Conservation (phyloP, 257 asterid genomes). For the Ilex aquifolium region DNA sequence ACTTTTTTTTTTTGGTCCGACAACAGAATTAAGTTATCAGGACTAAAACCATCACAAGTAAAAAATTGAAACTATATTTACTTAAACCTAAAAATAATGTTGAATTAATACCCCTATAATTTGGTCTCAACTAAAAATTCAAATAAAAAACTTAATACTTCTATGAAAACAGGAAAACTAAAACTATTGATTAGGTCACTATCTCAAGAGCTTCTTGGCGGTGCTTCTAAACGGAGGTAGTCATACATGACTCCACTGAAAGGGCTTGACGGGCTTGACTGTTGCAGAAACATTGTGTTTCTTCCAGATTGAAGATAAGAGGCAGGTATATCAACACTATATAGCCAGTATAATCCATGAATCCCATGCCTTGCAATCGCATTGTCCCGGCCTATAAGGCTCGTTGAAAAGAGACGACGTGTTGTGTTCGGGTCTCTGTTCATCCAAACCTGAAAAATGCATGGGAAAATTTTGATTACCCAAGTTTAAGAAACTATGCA, state of each 20-base stretch:
- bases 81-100: too few species aligned
- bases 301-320: slow-evolving; percentile 24
- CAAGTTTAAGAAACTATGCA: background rate
- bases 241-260: slow-evolving; percentile 77
- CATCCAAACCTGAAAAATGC: slow-evolving; percentile 34
- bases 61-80: too few species aligned
- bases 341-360: slow-evolving; percentile 65
- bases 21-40: too few species aligned
- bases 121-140: too few species aligned
- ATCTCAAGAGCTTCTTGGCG: slow-evolving; percentile 9
- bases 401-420: slow-evolving; percentile 42
- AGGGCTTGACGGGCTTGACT: slow-evolving; percentile 38
- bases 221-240: slow-evolving; percentile 71
- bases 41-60: too few species aligned
- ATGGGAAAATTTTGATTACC: too few species aligned
- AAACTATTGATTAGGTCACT: too few species aligned
- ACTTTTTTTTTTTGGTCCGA: too few species aligned
- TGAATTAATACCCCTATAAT: too few species aligned
- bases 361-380: slow-evolving; percentile 87
- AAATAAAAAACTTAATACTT: too few species aligned
- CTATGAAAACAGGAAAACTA: too few species aligned
- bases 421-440: slow-evolving; percentile 21
- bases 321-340: slow-evolving; percentile 32
- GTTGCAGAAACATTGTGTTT: slow-evolving; percentile 40
- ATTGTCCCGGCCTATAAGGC: slow-evolving; percentile 66